phyloP scores from a whole-genome alignment of 106 monocot genomes.

The Dioscorea dumetorum region DNA sequence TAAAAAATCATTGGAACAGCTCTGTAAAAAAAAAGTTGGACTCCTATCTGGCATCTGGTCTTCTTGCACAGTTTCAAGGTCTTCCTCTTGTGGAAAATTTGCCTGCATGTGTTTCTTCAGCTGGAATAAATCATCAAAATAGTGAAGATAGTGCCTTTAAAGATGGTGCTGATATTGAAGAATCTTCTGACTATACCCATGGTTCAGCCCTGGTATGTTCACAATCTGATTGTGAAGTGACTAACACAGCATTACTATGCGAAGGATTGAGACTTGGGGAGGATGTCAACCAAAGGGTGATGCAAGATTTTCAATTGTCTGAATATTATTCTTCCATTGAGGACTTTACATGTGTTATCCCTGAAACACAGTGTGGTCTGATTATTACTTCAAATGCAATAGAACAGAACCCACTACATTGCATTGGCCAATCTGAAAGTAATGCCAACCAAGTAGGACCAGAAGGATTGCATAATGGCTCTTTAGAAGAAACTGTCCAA shows the following conservation, averaged over 20 bases:
- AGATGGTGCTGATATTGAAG: constrained; percentile 24
- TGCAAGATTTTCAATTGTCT: not conserved
- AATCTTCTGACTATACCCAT: constrained; percentile 53
- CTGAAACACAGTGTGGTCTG: not conserved
- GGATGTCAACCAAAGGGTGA: not conserved
- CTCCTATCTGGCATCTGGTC: constrained; percentile 57
- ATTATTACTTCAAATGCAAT: constrained; percentile 1
- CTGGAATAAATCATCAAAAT: constrained; percentile 20
- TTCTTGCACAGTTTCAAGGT: constrained; percentile 52
- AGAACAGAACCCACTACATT: constrained; percentile 9
- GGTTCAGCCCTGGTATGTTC: constrained; percentile 31
- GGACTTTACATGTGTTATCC: constrained; percentile 11
- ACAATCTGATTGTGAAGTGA: constrained; percentile 36
- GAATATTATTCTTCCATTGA: not conserved
- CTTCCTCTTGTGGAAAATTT: constrained; percentile 26
- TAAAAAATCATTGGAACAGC: constrained; percentile 99
- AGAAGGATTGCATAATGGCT: constrained; percentile 16
- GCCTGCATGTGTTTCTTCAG: constrained; percentile 10
- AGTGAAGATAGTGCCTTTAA: constrained; percentile 20
- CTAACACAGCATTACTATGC: constrained; percentile 11
- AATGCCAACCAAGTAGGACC: not conserved
- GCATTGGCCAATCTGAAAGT: constrained; percentile 15
- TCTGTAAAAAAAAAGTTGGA: constrained; percentile 93
- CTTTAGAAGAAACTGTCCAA: constrained; percentile 6
- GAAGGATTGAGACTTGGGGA: constrained; percentile 19